Base-by-base conservation (phyloP, 2,329 filamentous ascomycete species). In the Diaporthe ampelina region DNA sequence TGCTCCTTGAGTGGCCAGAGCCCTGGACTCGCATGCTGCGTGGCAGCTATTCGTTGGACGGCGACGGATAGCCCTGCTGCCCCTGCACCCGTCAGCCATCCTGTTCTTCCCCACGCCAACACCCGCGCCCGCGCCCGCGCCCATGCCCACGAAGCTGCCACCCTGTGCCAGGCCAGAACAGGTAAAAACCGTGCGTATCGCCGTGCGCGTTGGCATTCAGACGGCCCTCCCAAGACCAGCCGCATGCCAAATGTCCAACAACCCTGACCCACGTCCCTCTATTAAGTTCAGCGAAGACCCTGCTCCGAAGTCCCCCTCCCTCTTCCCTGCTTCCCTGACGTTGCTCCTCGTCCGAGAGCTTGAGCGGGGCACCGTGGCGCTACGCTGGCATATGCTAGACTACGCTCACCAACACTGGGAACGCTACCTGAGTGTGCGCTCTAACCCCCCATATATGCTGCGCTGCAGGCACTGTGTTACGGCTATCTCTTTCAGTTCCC, bases 11-110 rank as follows among this genome's bases (percentile, higher is more conserved):
- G 59, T 65, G 40, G 56, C 67, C 48, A 63, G 52, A 72, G 50
- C 52, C 61, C 37, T 26, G 69, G 52, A 26, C 57, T 32, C 70
- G 63, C 58, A 40, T 75, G 73, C 74, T 65, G 72, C 71, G 74
- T 69, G 74, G 74, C 71, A 40, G n/a, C 65, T 67, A 65, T 59
- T 70, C 71, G 71, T 75, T 75, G 74, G 74, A 72, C 70, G 70
- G 43, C 21, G 54, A 52, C 43, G 37, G 56, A 54, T 37, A 72
- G 40, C 43, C 59, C 52, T 70, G 26, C 40, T 32, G 54, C 52
- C 69, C 69, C 57, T 61, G 43, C 56, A 32, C 56, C 58, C 50
- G 69, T 61, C 69, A 63, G 69, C 69, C 69, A 72, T 61, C 69
- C 56, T 63, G 54, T 72, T 72, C 69, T 72, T 72, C 69, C 69